Percentiles rank a stretch among this genome's conserved stretches.
Evolutionary conservation across 345 rosid genomes (phyloP).

Genomic region (Rubroshorea leprosula): DNA sequence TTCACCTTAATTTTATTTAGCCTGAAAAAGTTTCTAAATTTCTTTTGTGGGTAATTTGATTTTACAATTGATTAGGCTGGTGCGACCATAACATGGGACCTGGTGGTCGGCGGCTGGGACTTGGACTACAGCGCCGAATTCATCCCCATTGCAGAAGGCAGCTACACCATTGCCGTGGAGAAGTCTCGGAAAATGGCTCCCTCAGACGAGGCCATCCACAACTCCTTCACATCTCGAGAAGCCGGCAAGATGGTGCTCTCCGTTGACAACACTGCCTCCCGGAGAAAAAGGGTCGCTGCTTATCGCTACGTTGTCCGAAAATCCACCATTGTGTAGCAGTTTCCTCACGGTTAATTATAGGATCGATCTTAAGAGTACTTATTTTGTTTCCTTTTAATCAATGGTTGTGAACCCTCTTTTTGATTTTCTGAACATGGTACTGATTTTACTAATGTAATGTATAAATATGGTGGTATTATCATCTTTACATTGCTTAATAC

Average conservation of each 20-base stretch:
- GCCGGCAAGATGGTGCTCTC: slow-evolving; percentile 87
- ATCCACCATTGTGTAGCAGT: slow-evolving; percentile 30
- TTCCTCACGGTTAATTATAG: not conserved
- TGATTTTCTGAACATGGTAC: too few species aligned
- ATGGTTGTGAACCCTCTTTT: slow-evolving; percentile 17
- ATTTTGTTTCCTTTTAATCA: not conserved
- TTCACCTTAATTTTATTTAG: not conserved
- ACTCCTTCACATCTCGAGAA: slow-evolving; percentile 66
- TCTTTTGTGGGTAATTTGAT: not conserved
- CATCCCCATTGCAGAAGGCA: slow-evolving; percentile 66
- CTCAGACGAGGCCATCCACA: slow-evolving; percentile 66
- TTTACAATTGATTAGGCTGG: slow-evolving; percentile 45
- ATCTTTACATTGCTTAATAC: slow-evolving; percentile 1
- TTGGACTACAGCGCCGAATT: slow-evolving; percentile 94
- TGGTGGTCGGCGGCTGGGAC: slow-evolving; percentile 98
- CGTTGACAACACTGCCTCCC: slow-evolving; percentile 72
- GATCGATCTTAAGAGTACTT: slow-evolving; percentile 15
- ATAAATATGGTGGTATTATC: slow-evolving; percentile 12
- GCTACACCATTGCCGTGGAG: slow-evolving; percentile 84
- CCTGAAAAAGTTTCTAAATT: not conserved
- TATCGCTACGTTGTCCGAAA: slow-evolving; percentile 84
- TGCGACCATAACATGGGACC: slow-evolving; percentile 88
- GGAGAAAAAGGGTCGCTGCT: slow-evolving; percentile 86
- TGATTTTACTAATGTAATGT: slow-evolving; percentile 16
- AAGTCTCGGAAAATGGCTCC: slow-evolving; percentile 51